Evolutionary conservation across 1,139 yeast species (phyloP).

Genomic region (Spathaspora jeffriesii): DNA sequence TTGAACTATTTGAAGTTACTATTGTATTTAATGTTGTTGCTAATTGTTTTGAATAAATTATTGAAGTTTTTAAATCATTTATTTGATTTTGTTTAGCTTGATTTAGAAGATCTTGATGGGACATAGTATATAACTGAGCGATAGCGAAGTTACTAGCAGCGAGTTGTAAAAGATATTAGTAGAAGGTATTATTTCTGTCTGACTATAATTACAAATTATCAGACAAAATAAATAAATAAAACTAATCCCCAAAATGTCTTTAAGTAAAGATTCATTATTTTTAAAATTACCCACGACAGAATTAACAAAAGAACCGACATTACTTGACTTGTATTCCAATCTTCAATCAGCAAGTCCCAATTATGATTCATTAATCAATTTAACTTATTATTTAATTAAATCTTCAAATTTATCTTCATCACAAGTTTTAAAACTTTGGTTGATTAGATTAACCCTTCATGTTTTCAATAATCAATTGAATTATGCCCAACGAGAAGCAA

Average conservation of each 20-base stretch:
- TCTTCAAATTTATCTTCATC: slow-evolving; percentile 7
- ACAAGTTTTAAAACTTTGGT: slow-evolving; percentile 31
- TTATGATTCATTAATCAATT: slow-evolving; percentile 10
- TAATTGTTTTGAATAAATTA: slow-evolving; percentile 29
- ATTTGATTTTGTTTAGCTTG: slow-evolving; percentile 40
- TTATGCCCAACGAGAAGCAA: slow-evolving; percentile 39
- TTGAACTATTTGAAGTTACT: slow-evolving; percentile 26
- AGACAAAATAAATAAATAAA: neutral
- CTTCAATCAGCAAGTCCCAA: neutral
- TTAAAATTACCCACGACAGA: slow-evolving; percentile 15
- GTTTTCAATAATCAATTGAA: slow-evolving; percentile 30
- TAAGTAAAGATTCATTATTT: slow-evolving; percentile 18
- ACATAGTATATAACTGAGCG: too few relatives aligned
- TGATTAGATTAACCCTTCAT: slow-evolving; percentile 33
- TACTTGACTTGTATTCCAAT: slow-evolving; percentile 6
- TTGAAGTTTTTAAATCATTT: slow-evolving; percentile 27
- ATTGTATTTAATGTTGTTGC: slow-evolving; percentile 23
- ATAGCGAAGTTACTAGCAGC: too few relatives aligned
- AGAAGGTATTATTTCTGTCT: too few relatives aligned
- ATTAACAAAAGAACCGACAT: slow-evolving; percentile 3
- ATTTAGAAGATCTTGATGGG: slow-evolving; percentile 29
- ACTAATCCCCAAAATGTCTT: neutral
- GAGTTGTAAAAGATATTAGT: too few relatives aligned
- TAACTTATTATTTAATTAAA: slow-evolving; percentile 16
- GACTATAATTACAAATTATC: too few relatives aligned